Base-by-base conservation (phyloP, 2,329 filamentous ascomycete species). In the Chaetomium sp. region DNA sequence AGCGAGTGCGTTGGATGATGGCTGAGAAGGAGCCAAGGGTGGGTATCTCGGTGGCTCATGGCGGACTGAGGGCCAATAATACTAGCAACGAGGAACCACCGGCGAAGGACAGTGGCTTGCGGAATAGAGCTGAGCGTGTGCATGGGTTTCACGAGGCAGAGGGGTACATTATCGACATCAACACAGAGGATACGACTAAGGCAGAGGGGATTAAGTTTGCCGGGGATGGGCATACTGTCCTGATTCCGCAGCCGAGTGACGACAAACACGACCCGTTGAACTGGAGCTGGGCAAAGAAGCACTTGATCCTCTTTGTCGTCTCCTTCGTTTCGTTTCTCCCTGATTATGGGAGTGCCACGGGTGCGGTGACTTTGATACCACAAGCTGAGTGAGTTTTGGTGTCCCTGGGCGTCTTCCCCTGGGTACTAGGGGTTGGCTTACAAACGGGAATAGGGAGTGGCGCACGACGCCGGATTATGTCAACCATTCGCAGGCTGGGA, bases 181-280 rank as follows among this genome's bases (percentile, higher is more conserved):
- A 73, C 42, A 72, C 72, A 35, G 74, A 75, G 16, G 71, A 72
- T 33, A 71, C 68, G 33, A 68, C 71, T 31, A 69, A 60, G 27
- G 68, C 65, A 2, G 57, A 67, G 0, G 70, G 72, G n/a, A 57
- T 75, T 62, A 78, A 78, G 67, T 72, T 77, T 13, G 77, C 78
- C n/a, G 65, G 68, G n/a, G 77, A 80, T 63, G 77, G 77, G 19
- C 76, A 72, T 51, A 81, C 79, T 2, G 79, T 84, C 19, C 76
- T 85, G 56, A 83, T 85, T 25, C 84, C 83, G 2, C 83, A 85
- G 71, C 83, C 83, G 0, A 81, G 78, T 61, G 79, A 79, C 45
- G 79, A 83, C 59, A 78, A 80, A 1, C 74, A 81, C 50, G 83
- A 86, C 67, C 83, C 83, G 0, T 72, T 86, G 49, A 86, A 86